Base-by-base conservation (phyloP, 164 flowering plant genomes). In the Akebia trifoliata region DNA sequence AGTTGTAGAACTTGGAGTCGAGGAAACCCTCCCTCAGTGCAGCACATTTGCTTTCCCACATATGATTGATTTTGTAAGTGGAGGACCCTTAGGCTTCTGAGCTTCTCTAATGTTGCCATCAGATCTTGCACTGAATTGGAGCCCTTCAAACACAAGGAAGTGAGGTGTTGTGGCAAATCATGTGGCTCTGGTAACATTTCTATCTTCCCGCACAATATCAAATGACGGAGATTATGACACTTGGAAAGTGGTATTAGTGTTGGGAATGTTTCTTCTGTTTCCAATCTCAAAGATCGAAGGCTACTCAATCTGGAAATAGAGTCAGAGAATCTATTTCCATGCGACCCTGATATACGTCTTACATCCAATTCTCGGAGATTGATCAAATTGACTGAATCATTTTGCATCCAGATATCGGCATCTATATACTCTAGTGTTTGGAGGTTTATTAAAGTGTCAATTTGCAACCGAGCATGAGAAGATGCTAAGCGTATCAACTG, bases 11-110 rank as follows among this genome's bases (percentile, higher is more conserved):
- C 4, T 42, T 60, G n/a, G 0, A 76, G 64, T 26, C 14, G 53
- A 18, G 65, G 75, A 65, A 76, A 73, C 2, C 75, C 65, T n/a
- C 39, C 20, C 7, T 24, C 14, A 1, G 67, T 62, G 57, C 71
- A 70, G 26, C 43, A 48, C 57, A 65, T 68, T 40, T 56, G 10
- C n/a, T 8, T 54, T 22, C 69, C 75, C 1, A 5, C 6, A 8
- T 42, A 70, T 2, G 64, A 12, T 0, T 61, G 70, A 22, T 66
- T 62, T 58, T 51, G n/a, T n/a, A n/a, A n/a, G n/a, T n/a, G n/a
- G n/a, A n/a, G n/a, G n/a, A n/a, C 54, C 62, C 59, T 72, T 4
- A 69, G 43, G n/a, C n/a, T 4, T 5, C 30, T 22, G 21, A 42
- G 8, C 6, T 17, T 42, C 18, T n/a, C 46, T 18, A 42, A 7